Evolutionary conservation across 2,329 filamentous ascomycete species (phyloP), one percentile per base, ranked within the genome.

Genomic region (Chalaropsis ovoidea): DNA sequence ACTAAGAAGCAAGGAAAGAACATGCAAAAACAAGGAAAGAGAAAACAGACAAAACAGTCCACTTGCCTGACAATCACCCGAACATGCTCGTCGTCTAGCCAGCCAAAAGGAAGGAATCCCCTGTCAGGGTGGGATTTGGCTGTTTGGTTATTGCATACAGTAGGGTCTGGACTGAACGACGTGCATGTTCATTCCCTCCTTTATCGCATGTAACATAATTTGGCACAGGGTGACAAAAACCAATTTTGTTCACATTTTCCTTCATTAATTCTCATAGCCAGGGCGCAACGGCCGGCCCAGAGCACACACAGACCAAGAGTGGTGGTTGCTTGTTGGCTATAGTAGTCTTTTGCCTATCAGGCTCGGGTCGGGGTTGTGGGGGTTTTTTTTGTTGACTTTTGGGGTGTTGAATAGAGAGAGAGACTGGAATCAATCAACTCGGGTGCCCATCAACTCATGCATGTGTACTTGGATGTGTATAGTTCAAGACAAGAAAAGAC

Each of bases 241-340:
- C 31, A 7, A 35, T 35, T 35, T 35, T 35, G 31, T 35, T n/a
- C n/a, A 7, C 31, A 35, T 19, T 49, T 22, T 19, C 6, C 11
- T 49, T 49, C n/a, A 49, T 49, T 22, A 17, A 49, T 49, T 49
- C 47, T 49, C 19, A 13, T 13, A n/a, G 17, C 47, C 17, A 13
- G 47, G 47, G 47, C 35, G 35, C 35, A 35, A 35, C 3, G 35
- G 8, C 35, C 8, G 35, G 35, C 35, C 35, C 35, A 45, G 45
- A n/a, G 54, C 54, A 58, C 54, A 39, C 54, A 58, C 54, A 39
- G 54, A 39, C 54, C 27, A 39, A n/a, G 15, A 10, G 35, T 22
- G 13, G 58, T 42, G 13, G 58, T 42, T 56, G 52, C 52, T 56
- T 11, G 52, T 35, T 56, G 52, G 27, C 52, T 35, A 11, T 56